Percentiles rank a stretch among this genome's conserved stretches.
These are phyloP conservation scores for Yarrowia galli DNA, from an alignment of 1,139 yeast species.

Conservation along the genomic window DNA sequence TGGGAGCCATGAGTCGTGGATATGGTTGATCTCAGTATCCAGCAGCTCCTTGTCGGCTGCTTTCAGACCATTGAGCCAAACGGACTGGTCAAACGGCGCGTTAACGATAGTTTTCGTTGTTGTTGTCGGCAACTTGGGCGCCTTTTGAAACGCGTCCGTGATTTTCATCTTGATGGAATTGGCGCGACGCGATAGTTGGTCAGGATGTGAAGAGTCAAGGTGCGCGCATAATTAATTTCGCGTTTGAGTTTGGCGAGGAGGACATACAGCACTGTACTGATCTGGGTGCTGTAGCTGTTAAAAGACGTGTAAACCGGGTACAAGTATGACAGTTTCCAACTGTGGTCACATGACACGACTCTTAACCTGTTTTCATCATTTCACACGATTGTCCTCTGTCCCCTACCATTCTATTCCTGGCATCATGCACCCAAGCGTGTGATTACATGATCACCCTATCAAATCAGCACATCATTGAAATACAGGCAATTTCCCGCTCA, in stretches of 20 bases:
- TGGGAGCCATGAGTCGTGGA: constrained; percentile 82
- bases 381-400: too few species aligned
- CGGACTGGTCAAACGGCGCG: background rate
- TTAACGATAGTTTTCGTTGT: background rate
- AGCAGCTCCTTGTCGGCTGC: constrained; percentile 63
- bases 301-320: too few species aligned
- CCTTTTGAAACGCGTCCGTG: constrained; percentile 32
- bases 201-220: background rate
- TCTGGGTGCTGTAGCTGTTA: too few species aligned
- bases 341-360: too few species aligned
- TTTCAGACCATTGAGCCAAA: constrained; percentile 63
- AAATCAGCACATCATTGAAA: too few species aligned
- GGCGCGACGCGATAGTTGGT: background rate
- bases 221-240: constrained; percentile 19
- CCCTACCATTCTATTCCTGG: too few species aligned
- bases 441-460: too few species aligned
- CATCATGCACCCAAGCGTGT: too few species aligned
- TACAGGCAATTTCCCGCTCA: too few species aligned
- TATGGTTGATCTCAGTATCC: constrained; percentile 67
- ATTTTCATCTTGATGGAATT: constrained; percentile 16
- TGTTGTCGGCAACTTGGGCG: constrained; percentile 1
- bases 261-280: too few species aligned
- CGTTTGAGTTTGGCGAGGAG: constrained; percentile 4
- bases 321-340: too few species aligned
- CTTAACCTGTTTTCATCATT: too few species aligned